Evolutionary conservation across 805 yeast genomes (phyloP).

Genomic region (Schwanniomyces occidentalis): DNA sequence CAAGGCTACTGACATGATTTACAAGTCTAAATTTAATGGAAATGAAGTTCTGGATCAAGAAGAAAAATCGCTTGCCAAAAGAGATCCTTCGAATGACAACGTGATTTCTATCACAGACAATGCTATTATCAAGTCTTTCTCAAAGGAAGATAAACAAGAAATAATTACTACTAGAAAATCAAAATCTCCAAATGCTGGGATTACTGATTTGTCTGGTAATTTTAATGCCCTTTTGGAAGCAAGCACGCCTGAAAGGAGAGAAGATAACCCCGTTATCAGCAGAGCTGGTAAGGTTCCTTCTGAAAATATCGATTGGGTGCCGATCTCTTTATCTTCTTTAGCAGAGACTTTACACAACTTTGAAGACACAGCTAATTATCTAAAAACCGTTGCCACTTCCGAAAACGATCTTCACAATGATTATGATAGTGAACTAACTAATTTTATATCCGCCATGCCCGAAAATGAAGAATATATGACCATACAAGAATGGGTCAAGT

Average conservation of each 20-base stretch:
- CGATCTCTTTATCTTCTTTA: constrained; percentile 1
- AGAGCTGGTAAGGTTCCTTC: neutral
- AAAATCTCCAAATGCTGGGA: neutral
- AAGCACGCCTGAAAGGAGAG: constrained; percentile 14
- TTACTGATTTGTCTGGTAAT: constrained; percentile 8
- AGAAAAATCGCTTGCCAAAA: neutral
- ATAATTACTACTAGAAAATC: too few species aligned
- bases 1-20: too few species aligned
- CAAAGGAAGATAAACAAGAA: too few species aligned
- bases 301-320: constrained; percentile 3
- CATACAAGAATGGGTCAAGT: constrained; percentile 66
- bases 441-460: constrained; percentile 69
- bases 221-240: constrained; percentile 13
- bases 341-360: constrained; percentile 21
- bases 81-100: neutral
- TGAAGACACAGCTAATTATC: constrained; percentile 36
- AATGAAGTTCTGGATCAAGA: neutral
- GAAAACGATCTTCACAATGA: constrained; percentile 55
- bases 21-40: too few species aligned
- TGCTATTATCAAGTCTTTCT: too few species aligned
- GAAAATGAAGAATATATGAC: constrained; percentile 67
- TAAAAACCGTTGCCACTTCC: constrained; percentile 33
- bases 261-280: neutral
- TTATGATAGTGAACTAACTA: constrained; percentile 61
- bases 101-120: too few species aligned